Conservation (phyloP, 2,329 filamentous ascomycete genomes). For the Plenodomus tracheiphilus region DNA sequence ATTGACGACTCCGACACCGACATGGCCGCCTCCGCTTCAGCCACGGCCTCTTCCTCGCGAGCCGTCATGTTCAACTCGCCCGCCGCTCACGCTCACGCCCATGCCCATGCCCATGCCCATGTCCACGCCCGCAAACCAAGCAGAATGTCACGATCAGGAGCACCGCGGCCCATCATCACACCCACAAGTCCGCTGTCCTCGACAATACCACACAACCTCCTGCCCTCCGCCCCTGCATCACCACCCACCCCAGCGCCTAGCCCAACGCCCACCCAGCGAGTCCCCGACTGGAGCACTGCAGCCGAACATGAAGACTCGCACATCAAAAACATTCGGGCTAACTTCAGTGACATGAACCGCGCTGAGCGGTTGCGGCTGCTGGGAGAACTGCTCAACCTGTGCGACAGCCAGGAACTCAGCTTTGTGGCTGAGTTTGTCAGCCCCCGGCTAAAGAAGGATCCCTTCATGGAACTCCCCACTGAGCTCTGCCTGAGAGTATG, state of each 20-base stretch:
- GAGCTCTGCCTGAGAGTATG: slow-evolving; percentile 87
- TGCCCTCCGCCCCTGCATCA: slow-evolving; percentile 66
- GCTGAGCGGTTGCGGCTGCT: slow-evolving; percentile 79
- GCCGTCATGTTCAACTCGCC: slow-evolving; percentile 42
- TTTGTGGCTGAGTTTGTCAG: slow-evolving; percentile 97
- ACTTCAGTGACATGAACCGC: slow-evolving; percentile 77
- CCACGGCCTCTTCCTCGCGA: slow-evolving; percentile 37
- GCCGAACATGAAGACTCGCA: slow-evolving; percentile 83
- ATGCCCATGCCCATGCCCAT: background rate
- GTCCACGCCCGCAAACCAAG: slow-evolving; percentile 41
- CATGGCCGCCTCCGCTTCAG: slow-evolving; percentile 39
- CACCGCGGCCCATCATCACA: slow-evolving; percentile 53
- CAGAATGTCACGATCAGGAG: slow-evolving; percentile 47
- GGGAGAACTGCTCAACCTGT: slow-evolving; percentile 87
- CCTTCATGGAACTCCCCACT: slow-evolving; percentile 87
- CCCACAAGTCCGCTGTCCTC: slow-evolving; percentile 54
- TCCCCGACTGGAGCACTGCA: slow-evolving; percentile 75
- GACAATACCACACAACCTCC: slow-evolving; percentile 61
- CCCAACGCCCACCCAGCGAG: slow-evolving; percentile 64
- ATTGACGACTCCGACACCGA: slow-evolving; percentile 41
- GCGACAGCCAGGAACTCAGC: slow-evolving; percentile 91
- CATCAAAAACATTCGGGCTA: slow-evolving; percentile 74
- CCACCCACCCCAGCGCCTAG: slow-evolving; percentile 70
- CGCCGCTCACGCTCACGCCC: slow-evolving; percentile 31
- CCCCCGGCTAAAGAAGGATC: slow-evolving; percentile 92